These are phyloP conservation scores for Grosmannia huntii DNA, from an alignment of 2,329 filamentous ascomycete genomes.

Conservation along the genomic window DNA sequence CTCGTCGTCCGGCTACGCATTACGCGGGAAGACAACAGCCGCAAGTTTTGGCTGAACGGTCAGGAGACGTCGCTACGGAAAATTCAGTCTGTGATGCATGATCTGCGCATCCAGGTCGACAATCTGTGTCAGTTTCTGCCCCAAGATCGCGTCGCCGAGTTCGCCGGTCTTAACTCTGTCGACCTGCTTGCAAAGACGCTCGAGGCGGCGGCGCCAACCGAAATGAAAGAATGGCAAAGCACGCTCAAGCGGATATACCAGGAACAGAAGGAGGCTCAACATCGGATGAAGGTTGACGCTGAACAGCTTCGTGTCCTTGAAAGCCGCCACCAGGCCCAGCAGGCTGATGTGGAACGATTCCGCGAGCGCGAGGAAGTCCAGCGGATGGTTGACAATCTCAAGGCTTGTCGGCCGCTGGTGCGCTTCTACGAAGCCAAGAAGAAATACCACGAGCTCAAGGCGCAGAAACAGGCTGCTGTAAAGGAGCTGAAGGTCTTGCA, in stretches of 20 bases:
- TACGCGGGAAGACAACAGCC: constrained; percentile 67
- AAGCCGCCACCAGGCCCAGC: constrained; percentile 58
- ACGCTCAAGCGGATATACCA: constrained; percentile 58
- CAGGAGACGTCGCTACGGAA: constrained; percentile 46
- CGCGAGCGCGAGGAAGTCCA: constrained; percentile 60
- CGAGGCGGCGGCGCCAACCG: constrained; percentile 68
- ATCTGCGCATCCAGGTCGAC: constrained; percentile 85
- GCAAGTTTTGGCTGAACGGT: constrained; percentile 66
- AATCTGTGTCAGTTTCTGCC: constrained; percentile 96
- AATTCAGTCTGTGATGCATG: constrained; percentile 53
- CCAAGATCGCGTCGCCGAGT: constrained; percentile 91
- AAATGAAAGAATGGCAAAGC: constrained; percentile 71
- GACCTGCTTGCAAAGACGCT: constrained; percentile 78
- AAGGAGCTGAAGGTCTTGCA: constrained; percentile 48
- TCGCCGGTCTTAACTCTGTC: constrained; percentile 69
- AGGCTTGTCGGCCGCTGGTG: constrained; percentile 52
- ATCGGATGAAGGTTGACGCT: constrained; percentile 42
- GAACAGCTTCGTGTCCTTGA: constrained; percentile 57
- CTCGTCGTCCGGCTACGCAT: constrained; percentile 65
- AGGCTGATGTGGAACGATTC: constrained; percentile 72
- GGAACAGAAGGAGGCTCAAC: constrained; percentile 52
- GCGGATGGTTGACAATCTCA: constrained; percentile 49
- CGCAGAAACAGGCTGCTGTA: constrained; percentile 38
- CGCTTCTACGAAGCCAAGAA: constrained; percentile 45
- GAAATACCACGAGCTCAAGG: constrained; percentile 38